phyloP scores from a whole-genome alignment of 805 yeast genomes.

The Yarrowia hollandica region DNA sequence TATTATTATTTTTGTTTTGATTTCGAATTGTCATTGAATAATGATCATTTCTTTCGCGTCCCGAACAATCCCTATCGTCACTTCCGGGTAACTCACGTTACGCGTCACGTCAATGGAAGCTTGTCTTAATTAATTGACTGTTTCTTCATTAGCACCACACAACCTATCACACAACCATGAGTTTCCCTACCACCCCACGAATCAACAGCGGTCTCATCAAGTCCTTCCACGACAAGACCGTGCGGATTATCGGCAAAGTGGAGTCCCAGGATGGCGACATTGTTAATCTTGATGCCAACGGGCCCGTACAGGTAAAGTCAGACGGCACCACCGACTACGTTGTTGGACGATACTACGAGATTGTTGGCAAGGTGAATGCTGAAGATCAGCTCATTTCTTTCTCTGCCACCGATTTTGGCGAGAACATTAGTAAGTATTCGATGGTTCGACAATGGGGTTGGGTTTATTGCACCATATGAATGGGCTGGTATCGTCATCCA shows the following conservation, averaged over 20 bases:
- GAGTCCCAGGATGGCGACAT: constrained; percentile 36
- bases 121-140: not conserved
- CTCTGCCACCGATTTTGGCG: constrained; percentile 35
- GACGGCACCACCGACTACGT: constrained; percentile 32
- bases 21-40: too few relatives aligned
- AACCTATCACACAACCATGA: not conserved
- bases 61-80: not conserved
- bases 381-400: constrained; percentile 38
- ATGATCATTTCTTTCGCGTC: not conserved
- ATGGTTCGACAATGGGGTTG: too few relatives aligned
- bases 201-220: constrained; percentile 39
- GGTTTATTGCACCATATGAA: too few relatives aligned
- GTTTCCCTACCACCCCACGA: constrained; percentile 36
- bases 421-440: constrained; percentile 34
- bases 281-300: constrained; percentile 39
- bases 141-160: not conserved
- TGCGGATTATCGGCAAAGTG: constrained; percentile 42
- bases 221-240: constrained; percentile 35
- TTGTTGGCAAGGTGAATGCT: constrained; percentile 41
- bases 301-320: constrained; percentile 39
- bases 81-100: constrained; percentile 27
- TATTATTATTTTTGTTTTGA: not conserved
- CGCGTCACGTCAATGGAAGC: constrained; percentile 21
- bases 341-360: constrained; percentile 41
- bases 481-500: too few relatives aligned